These are phyloP conservation scores for Aspergillaceae sp. DNA, from an alignment of 2,329 filamentous ascomycete genomes.

Conservation along the genomic window DNA sequence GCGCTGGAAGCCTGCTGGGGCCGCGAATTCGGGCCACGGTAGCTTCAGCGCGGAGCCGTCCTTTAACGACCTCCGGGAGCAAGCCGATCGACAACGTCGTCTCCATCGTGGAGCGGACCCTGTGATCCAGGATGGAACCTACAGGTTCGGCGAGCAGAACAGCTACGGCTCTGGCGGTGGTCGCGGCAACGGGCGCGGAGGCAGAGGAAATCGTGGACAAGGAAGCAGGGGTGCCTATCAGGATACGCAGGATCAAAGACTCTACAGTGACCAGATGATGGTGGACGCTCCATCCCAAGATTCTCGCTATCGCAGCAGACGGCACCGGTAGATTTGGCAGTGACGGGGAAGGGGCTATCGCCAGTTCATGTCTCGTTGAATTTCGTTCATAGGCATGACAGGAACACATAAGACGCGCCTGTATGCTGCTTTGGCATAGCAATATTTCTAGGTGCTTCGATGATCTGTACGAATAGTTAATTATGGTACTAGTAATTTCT, in stretches of 20 bases:
- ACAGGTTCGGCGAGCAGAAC: slow-evolving; percentile 24
- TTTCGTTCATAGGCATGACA: too few species aligned
- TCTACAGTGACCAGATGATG: slow-evolving; percentile 37
- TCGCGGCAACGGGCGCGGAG: too few species aligned
- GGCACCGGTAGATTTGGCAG: slow-evolving; percentile 8
- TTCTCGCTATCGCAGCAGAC: slow-evolving; percentile 13
- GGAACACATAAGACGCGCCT: too few species aligned
- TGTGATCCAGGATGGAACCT: slow-evolving; percentile 30
- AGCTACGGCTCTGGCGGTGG: background rate
- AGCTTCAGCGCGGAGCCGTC: slow-evolving; percentile 10
- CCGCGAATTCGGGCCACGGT: background rate
- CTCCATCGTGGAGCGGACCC: slow-evolving; percentile 25
- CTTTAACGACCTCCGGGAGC: slow-evolving; percentile 31
- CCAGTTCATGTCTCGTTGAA: too few species aligned
- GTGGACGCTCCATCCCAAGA: slow-evolving; percentile 25
- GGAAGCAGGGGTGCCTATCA: too few species aligned
- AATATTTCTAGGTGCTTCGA: too few species aligned
- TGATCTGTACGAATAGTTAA: too few species aligned
- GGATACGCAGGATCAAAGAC: slow-evolving; percentile 12
- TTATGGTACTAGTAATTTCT: too few species aligned
- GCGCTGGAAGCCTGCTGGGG: slow-evolving; percentile 38
- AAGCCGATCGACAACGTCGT: slow-evolving; percentile 32
- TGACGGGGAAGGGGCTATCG: too few species aligned
- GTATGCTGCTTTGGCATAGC: too few species aligned
- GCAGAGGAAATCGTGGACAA: too few species aligned